Conservation (phyloP, 2,329 filamentous ascomycete species). For the Microdochium trichocladiopsis region DNA sequence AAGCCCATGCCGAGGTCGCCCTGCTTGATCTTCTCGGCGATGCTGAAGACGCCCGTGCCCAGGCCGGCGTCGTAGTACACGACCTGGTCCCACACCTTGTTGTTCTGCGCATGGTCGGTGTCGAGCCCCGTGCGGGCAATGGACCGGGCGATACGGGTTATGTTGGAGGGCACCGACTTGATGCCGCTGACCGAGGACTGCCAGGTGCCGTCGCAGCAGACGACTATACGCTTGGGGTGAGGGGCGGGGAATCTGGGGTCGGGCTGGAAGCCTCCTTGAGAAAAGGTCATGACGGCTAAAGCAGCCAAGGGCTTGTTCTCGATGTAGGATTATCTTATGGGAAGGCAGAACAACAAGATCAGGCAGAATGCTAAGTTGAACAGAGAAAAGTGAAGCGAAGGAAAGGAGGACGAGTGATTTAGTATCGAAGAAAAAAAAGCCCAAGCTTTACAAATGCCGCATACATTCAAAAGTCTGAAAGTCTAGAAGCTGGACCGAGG, state of each 20-base stretch:
- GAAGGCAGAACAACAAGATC: too few relatives aligned
- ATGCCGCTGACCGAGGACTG: slow-evolving; percentile 11
- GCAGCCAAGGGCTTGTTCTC: too few relatives aligned
- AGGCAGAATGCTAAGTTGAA: too few relatives aligned
- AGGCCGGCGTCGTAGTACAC: slow-evolving; percentile 16
- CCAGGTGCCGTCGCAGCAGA: slow-evolving; percentile 12
- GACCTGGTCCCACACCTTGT: slow-evolving; percentile 19
- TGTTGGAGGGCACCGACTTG: slow-evolving; percentile 12
- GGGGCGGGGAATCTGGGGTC: not conserved
- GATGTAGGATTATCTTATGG: too few relatives aligned
- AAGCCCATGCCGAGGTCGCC: slow-evolving; percentile 6
- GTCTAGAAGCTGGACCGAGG: too few relatives aligned
- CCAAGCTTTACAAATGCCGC: too few relatives aligned
- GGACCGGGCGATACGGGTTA: slow-evolving; percentile 12
- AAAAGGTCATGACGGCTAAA: too few relatives aligned
- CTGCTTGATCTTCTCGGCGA: slow-evolving; percentile 10
- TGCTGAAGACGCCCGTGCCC: slow-evolving; percentile 31
- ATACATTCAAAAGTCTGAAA: too few relatives aligned
- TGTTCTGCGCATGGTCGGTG: slow-evolving; percentile 13
- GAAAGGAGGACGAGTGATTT: too few relatives aligned
- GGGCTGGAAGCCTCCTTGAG: not conserved
- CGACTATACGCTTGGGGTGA: slow-evolving; percentile 4
- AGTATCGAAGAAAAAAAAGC: too few relatives aligned
- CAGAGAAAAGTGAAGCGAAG: too few relatives aligned
- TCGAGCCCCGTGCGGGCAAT: slow-evolving; percentile 21